Percentiles rank a stretch among this genome's conserved stretches.
phyloP scores from a whole-genome alignment of 768 basidiomycete species.

The Calocera viscosa region DNA sequence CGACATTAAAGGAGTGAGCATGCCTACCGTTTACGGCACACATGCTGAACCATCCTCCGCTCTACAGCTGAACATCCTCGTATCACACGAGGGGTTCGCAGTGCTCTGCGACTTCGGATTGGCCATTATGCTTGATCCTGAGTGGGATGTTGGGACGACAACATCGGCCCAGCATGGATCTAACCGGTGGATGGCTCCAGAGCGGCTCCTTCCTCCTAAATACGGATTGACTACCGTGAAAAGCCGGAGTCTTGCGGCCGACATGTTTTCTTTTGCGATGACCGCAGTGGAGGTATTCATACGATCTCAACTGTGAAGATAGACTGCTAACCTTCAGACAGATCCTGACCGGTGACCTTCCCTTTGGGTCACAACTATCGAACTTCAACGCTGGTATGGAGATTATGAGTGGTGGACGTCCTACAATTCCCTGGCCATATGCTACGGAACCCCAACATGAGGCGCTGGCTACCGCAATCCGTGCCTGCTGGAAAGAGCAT shows the following conservation, averaged over 20 bases:
- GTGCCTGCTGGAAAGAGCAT: background rate
- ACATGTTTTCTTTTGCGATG: background rate
- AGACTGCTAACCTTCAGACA: background rate
- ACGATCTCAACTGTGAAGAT: background rate
- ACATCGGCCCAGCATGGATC: background rate
- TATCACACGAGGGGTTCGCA: background rate
- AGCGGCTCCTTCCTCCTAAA: background rate
- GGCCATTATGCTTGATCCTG: background rate
- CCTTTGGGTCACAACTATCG: background rate
- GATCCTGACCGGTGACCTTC: background rate
- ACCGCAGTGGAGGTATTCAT: background rate
- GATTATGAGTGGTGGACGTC: background rate
- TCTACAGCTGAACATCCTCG: background rate
- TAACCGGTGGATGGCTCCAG: background rate
- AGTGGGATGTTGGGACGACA: background rate
- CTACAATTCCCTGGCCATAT: background rate
- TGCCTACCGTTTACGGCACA: background rate
- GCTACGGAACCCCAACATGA: background rate
- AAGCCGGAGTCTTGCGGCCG: background rate
- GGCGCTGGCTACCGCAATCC: background rate
- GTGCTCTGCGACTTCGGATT: background rate
- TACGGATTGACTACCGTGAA: background rate
- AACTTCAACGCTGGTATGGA: background rate
- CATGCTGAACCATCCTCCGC: background rate
- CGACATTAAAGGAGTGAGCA: background rate